Conservation (phyloP, 2,329 filamentous ascomycete genomes). For the Cadophora malorum region DNA sequence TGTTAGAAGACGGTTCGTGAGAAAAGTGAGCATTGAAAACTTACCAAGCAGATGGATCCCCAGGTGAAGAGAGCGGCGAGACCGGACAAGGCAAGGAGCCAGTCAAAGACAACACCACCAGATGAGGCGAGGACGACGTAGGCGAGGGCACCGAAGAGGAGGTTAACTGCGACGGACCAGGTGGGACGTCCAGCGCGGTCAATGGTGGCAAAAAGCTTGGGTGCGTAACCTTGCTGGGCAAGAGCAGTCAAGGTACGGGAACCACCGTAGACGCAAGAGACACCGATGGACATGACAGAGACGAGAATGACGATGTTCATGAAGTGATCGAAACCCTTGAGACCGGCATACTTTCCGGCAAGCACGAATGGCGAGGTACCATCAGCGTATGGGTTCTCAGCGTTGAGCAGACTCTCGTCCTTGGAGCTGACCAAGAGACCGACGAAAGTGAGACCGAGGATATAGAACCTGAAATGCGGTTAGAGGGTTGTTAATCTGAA, state of each 20-base stretch:
- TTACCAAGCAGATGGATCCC: constrained; percentile 65
- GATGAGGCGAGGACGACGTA: constrained; percentile 57
- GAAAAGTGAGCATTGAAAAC: constrained; percentile 61
- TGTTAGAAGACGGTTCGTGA: constrained; percentile 61
- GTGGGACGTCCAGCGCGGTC: constrained; percentile 80
- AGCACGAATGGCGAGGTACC: constrained; percentile 91
- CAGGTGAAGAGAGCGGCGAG: constrained; percentile 77
- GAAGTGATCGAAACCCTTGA: constrained; percentile 78
- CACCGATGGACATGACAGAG: constrained; percentile 87
- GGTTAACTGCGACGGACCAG: constrained; percentile 57
- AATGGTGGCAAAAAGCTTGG: constrained; percentile 76
- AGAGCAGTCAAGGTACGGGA: constrained; percentile 88
- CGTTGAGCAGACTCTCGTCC: constrained; percentile 68
- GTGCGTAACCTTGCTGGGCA: constrained; percentile 84
- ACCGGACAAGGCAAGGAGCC: constrained; percentile 73
- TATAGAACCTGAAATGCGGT: constrained; percentile 65
- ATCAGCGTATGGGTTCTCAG: constrained; percentile 62
- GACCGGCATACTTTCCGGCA: constrained; percentile 83
- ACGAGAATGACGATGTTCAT: constrained; percentile 95
- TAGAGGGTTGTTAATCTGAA: neutral
- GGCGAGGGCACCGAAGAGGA: constrained; percentile 61
- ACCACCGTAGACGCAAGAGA: constrained; percentile 89
- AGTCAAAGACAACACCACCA: constrained; percentile 60
- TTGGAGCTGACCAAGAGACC: constrained; percentile 80
- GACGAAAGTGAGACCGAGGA: constrained; percentile 80